Evolutionary conservation across 805 yeast genomes (phyloP), one percentile per base, ranked within the genome.

Genomic region (Starmerella potacharoeniae): DNA sequence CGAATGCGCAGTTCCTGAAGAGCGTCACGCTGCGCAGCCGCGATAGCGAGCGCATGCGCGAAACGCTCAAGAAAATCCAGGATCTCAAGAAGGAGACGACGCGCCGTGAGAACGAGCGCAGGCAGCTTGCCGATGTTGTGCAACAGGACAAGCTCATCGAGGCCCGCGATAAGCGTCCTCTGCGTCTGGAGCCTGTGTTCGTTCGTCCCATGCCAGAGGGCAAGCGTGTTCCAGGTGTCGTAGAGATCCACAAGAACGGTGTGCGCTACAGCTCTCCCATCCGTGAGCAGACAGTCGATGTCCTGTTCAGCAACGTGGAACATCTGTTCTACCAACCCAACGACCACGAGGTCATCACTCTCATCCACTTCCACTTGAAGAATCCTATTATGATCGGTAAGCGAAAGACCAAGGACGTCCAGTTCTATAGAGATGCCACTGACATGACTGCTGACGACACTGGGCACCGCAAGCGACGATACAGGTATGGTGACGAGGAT

Each of bases 361-460:
- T 93, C 45, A 86, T 93, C 58, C 98, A 93, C 71, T 83, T 90
- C 66, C 96, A 90, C 71, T 77, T 93, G 69, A 89, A 88, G 68
- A 83, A 83, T 46, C 98, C 97, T 30, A 83, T 93, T 56, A 84
- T 93, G 80, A 84, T 93, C 68, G 97, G 97, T 59, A 93, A 93
- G 73, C 84, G 86, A 73, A 93, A 93, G 72, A 88, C 96, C 0
- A 84, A 83, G 69, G 97, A 93, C 65, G 87, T 93, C 48, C 98
- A 93, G 73, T 89, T 93, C 68, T 93, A 90, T 74, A 78, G 97
- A 60, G 98, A 93, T 70, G 97, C 97, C 11, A 82, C 95, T 34
- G 98, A 93, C 67, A 85, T 89, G 77, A 82, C 95, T 3, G 89
- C 89, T 64, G 98, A 93, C 71, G 98, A 93, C 71, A 93, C 98